phyloP scores from a whole-genome alignment of 805 yeast species.

The Yarrowia sp. region DNA sequence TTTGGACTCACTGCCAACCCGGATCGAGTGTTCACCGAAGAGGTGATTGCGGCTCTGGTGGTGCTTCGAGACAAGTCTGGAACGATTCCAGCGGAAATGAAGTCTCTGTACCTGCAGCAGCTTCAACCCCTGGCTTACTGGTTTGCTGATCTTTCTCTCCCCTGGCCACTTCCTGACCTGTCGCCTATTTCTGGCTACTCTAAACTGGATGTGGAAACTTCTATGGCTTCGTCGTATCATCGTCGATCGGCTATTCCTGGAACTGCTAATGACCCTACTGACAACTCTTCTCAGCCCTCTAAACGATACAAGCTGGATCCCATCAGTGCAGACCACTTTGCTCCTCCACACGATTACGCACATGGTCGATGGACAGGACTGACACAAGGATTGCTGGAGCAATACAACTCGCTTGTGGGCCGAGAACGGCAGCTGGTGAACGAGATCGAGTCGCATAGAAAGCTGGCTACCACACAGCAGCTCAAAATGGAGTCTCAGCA shows the following conservation, averaged over 20 bases:
- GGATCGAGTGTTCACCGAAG: slow-evolving; percentile 60
- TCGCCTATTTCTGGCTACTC: slow-evolving; percentile 67
- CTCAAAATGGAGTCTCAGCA: slow-evolving; percentile 55
- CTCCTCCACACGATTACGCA: slow-evolving; percentile 48
- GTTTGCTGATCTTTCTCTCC: slow-evolving; percentile 56
- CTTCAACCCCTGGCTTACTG: slow-evolving; percentile 68
- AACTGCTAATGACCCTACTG: slow-evolving; percentile 37
- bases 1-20: slow-evolving; percentile 51
- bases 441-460: slow-evolving; percentile 58
- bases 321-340: slow-evolving; percentile 55
- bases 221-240: slow-evolving; percentile 47
- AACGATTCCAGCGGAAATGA: slow-evolving; percentile 74
- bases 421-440: slow-evolving; percentile 42
- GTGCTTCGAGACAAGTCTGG: slow-evolving; percentile 85
- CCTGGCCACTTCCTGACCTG: slow-evolving; percentile 84
- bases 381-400: slow-evolving; percentile 31
- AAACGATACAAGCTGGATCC: slow-evolving; percentile 67
- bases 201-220: slow-evolving; percentile 79
- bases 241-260: slow-evolving; percentile 36
- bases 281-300: slow-evolving; percentile 55
- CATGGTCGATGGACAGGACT: slow-evolving; percentile 39
- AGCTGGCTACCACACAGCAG: slow-evolving; percentile 53
- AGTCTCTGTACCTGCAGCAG: slow-evolving; percentile 74
- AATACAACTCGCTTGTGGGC: slow-evolving; percentile 15
- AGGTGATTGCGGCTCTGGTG: slow-evolving; percentile 80